These are phyloP conservation scores for Trichoderma afroharzianum DNA, from an alignment of 2,329 filamentous ascomycete species.

Conservation along the genomic window DNA sequence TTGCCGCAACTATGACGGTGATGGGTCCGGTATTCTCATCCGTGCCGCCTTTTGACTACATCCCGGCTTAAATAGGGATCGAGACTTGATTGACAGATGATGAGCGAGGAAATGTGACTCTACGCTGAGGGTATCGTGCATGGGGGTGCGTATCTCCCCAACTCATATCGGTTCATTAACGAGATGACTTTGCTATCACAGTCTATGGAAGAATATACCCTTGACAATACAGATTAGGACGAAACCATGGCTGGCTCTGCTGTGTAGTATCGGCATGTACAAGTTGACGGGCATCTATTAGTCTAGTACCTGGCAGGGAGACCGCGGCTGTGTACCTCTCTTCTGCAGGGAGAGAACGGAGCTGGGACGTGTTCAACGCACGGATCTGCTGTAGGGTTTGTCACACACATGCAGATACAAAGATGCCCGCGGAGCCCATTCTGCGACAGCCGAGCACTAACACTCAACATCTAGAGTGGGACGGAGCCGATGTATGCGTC, in stretches of 20 bases:
- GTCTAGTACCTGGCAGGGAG: background rate
- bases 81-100: background rate
- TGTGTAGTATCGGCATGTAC: background rate
- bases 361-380: background rate
- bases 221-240: background rate
- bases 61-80: background rate
- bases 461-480: background rate
- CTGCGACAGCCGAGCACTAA: background rate
- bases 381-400: background rate
- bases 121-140: too few species aligned
- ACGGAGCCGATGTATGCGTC: background rate
- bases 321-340: background rate
- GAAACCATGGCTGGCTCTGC: background rate
- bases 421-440: background rate
- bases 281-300: background rate
- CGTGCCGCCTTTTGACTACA: background rate
- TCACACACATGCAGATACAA: constrained; percentile 6
- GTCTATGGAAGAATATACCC: background rate
- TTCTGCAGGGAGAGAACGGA: background rate
- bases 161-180: background rate
- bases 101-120: background rate
- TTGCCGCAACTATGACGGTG: background rate
- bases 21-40: background rate
- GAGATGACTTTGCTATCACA: background rate
- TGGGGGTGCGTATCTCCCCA: background rate